phyloP scores from a whole-genome alignment of 441 rosid species.

The Erodium chrysanthum region DNA sequence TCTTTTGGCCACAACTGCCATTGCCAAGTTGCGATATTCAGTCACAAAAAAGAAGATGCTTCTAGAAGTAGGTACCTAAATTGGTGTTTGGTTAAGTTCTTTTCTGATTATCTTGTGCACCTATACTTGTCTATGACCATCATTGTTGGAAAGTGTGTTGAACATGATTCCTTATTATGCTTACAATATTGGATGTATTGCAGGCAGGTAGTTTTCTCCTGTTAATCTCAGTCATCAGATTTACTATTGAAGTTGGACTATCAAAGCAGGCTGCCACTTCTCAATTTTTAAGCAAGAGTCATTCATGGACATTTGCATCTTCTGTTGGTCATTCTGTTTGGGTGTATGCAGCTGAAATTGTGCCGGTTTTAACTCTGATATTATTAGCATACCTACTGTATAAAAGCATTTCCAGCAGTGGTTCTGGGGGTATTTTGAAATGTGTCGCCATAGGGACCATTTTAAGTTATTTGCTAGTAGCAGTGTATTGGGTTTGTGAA shows the following conservation, averaged over 20 bases:
- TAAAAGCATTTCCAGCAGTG: slow-evolving; percentile 22
- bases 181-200: slow-evolving; percentile 29
- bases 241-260: slow-evolving; percentile 73
- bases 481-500: slow-evolving; percentile 60
- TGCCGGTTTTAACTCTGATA: slow-evolving; percentile 44
- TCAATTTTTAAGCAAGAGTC: slow-evolving; percentile 52
- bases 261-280: slow-evolving; percentile 96
- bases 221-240: slow-evolving; percentile 53
- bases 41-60: slow-evolving; percentile 45
- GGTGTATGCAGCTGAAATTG: slow-evolving; percentile 40
- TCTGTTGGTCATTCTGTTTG: slow-evolving; percentile 42
- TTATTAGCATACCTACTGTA: slow-evolving; percentile 42
- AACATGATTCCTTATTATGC: slow-evolving; percentile 16
- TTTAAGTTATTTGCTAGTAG: slow-evolving; percentile 55
- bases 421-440: slow-evolving; percentile 32
- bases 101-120: slow-evolving; percentile 5
- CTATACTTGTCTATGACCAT: slow-evolving; percentile 5
- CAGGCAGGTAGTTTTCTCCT: slow-evolving; percentile 65
- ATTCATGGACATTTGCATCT: slow-evolving; percentile 70
- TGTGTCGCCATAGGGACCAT: slow-evolving; percentile 44
- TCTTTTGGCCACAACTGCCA: slow-evolving; percentile 77
- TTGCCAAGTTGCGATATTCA: slow-evolving; percentile 54
- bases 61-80: slow-evolving; percentile 45
- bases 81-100: slow-evolving; percentile 10
- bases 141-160: background rate